Percentiles rank a stretch among this genome's conserved stretches.
Evolutionary conservation across 2,329 filamentous ascomycete genomes (phyloP).

Genomic region (Trichoderma sp.): DNA sequence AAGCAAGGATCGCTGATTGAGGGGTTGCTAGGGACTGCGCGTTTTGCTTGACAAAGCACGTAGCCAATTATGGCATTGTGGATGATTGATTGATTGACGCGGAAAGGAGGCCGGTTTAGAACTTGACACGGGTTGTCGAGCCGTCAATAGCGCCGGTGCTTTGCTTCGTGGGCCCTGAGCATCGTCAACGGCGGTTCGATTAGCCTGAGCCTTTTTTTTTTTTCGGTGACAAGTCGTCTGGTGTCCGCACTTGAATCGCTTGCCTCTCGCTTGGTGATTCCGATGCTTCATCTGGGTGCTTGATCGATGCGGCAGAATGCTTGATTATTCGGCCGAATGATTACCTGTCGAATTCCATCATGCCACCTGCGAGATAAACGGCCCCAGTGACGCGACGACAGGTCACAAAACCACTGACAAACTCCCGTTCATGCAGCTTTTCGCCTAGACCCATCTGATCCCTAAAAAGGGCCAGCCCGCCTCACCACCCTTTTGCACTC

Average conservation of each 20-base stretch:
- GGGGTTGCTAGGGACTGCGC: conserved; percentile 5
- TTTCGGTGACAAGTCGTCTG: not conserved
- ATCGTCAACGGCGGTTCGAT: not conserved
- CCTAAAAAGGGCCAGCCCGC: conserved; percentile 5
- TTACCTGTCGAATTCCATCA: not conserved
- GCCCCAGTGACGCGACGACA: not conserved
- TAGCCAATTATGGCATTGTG: not conserved
- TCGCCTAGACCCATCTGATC: not conserved
- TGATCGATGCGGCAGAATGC: not conserved
- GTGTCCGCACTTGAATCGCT: not conserved
- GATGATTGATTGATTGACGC: not conserved
- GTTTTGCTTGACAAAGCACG: not conserved
- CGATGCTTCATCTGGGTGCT: not conserved
- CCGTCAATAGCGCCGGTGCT: conserved; percentile 3
- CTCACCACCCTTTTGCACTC: not conserved
- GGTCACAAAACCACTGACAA: not conserved
- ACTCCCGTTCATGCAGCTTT: conserved; percentile 3
- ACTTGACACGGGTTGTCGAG: conserved; percentile 9
- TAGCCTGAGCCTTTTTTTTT: conserved; percentile 10
- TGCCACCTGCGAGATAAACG: not conserved
- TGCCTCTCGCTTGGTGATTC: not conserved
- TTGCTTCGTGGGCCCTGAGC: conserved; percentile 8
- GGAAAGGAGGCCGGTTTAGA: not conserved
- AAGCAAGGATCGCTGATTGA: not conserved
- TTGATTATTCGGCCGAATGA: not conserved